phyloP scores from a whole-genome alignment of 768 basidiomycete genomes.

The Dictyophora rubrovolvata region DNA sequence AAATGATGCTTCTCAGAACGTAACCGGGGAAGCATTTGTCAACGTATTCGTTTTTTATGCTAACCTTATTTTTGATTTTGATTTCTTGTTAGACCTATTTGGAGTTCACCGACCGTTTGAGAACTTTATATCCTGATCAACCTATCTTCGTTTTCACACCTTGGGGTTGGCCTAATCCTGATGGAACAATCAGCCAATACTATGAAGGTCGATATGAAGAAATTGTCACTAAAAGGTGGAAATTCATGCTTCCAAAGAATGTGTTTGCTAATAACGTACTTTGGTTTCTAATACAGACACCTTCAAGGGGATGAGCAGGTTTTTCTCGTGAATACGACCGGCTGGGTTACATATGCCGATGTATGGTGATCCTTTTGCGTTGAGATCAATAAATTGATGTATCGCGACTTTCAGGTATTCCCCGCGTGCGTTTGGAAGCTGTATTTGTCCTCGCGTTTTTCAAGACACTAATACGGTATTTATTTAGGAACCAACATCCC shows the following conservation, averaged over 20 bases:
- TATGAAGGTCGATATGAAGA: conserved; percentile 37
- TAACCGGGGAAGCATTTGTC: conserved; percentile 31
- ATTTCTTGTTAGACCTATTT: conserved; percentile 31
- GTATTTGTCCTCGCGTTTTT: neutral
- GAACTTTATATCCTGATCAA: conserved; percentile 32
- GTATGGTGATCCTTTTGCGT: conserved; percentile 27
- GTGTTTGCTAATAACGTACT: neutral
- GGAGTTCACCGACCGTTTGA: conserved; percentile 34
- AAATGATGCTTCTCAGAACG: conserved; percentile 44
- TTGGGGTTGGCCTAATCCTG: conserved; percentile 48
- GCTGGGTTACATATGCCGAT: conserved; percentile 42
- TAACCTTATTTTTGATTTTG: neutral
- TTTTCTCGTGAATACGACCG: conserved; percentile 45
- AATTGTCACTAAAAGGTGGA: conserved; percentile 32
- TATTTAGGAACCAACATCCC: conserved; percentile 38
- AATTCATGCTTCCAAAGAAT: neutral
- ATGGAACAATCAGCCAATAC: conserved; percentile 35
- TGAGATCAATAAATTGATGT: neutral
- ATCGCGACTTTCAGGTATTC: conserved; percentile 7
- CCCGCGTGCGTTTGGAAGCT: conserved; percentile 6
- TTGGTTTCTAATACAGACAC: conserved; percentile 18
- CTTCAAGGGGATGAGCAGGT: conserved; percentile 35
- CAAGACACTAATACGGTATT: neutral
- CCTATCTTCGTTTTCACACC: conserved; percentile 48
- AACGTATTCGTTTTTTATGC: conserved; percentile 4